A percentile compares a stretch with the other conserved stretches of the same genome.
Evolutionary conservation across 192 early-diverging fungal species (phyloP).

Genomic region (Spizellomyces punctatus): DNA sequence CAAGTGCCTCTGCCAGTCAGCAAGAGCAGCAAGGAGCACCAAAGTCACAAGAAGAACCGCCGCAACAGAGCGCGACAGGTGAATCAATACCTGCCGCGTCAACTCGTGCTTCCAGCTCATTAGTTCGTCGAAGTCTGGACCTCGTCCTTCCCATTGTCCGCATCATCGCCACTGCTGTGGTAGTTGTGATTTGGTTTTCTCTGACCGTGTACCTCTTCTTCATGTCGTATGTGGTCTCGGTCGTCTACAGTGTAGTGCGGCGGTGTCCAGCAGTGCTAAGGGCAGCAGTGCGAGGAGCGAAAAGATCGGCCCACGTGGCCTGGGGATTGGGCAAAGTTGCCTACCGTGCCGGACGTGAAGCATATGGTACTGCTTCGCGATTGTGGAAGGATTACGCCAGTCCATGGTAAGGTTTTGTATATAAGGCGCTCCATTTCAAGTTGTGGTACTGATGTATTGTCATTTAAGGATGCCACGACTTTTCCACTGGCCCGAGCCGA

Average conservation of each 20-base stretch:
- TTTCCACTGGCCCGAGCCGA: background rate
- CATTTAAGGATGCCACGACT: background rate
- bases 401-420: background rate
- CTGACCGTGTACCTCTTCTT: background rate
- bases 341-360: background rate
- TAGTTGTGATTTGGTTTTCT: constrained; percentile 1
- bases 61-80: too few species aligned
- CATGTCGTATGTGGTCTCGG: background rate
- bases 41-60: too few species aligned
- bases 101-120: too few species aligned
- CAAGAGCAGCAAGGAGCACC: too few species aligned
- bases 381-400: background rate
- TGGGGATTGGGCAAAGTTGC: background rate
- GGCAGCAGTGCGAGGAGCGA: background rate
- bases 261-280: background rate
- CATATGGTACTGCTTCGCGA: too few species aligned
- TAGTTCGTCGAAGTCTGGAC: background rate
- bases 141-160: background rate
- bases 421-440: background rate
- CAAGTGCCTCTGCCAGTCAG: too few species aligned
- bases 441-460: background rate
- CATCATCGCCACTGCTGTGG: background rate
- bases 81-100: too few species aligned
- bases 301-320: background rate
- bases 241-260: background rate